Evolutionary conservation across 805 yeast genomes (phyloP), one percentile per base, ranked within the genome.

Genomic region (Candida cerambycidarum): DNA sequence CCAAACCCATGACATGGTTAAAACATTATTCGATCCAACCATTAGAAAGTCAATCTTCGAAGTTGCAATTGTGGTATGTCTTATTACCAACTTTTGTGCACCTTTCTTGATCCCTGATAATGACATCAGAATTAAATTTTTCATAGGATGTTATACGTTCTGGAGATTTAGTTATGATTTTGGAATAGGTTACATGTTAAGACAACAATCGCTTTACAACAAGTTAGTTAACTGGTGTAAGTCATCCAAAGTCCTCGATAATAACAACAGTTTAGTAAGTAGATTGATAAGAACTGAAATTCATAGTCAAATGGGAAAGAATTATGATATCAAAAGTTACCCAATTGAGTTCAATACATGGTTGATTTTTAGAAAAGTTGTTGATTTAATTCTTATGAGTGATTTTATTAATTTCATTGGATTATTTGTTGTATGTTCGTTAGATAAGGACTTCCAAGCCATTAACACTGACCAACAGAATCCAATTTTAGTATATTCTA

Each of bases 341-440:
- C 96, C 96, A 1, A 67, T 78, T 39, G 95, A 86, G 58, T 83
- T 83, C 66, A 87, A 85, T 61, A 80, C 90, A 23, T 87, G 96
- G 96, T 69, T 88, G 28, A 57, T 87, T 11, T 87, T 83, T 63
- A 71, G 96, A 41, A 85, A 83, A 57, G 72, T 83, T 41, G 95
- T 88, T 12, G 95, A 87, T 61, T 73, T 87, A 60, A 80, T 87
- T 41, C 71, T 87, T 55, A 86, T 87, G 95, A 85, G 82, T 61
- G 96, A 87, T 63, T 87, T 87, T 59, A 76, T 83, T 19, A 78
- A 87, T 15, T 87, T 87, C 59, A 73, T 83, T 57, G 75, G 86
- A 46, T 69, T 83, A 42, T 87, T 86, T 56, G 72, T 64, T 42
- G 76, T 67, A 27, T 65, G 72, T 43, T 71, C 78, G 17, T 58